A percentile compares a stretch with the other conserved stretches of the same genome.
Evolutionary conservation across 1,139 yeast genomes (phyloP).

Genomic region (Yamadazyma buinensis): DNA sequence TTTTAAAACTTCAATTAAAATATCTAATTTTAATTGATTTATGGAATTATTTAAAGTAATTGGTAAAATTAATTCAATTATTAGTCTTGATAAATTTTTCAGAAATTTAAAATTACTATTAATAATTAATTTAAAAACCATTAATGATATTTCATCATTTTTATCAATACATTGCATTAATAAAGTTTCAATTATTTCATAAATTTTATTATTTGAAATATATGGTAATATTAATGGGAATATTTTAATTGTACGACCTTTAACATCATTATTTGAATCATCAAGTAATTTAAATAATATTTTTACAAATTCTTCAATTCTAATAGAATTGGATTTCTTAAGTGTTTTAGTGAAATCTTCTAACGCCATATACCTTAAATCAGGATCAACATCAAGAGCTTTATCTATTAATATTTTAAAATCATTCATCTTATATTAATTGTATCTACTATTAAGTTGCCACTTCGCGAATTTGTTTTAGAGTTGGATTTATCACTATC

Average conservation of each 20-base stretch:
- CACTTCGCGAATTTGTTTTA: conserved; percentile 3
- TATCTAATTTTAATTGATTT: conserved; percentile 60
- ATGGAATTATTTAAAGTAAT: conserved; percentile 12
- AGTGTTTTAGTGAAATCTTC: conserved; percentile 62
- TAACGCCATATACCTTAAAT: conserved; percentile 81
- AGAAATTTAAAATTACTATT: conserved; percentile 24
- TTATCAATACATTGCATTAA: conserved; percentile 19
- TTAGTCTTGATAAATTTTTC: conserved; percentile 18
- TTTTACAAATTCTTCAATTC: conserved; percentile 40
- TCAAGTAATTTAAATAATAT: conserved; percentile 51
- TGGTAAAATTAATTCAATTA: conserved; percentile 22
- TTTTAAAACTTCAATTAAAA: conserved; percentile 55
- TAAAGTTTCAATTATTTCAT: conserved; percentile 22
- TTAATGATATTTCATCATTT: conserved; percentile 14
- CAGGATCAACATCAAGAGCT: conserved; percentile 72
- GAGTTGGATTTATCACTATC: conserved; percentile 4
- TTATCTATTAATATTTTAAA: conserved; percentile 37
- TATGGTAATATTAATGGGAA: conserved; percentile 39
- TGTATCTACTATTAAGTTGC: conserved; percentile 5
- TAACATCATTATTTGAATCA: conserved; percentile 74
- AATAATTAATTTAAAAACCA: conserved; percentile 66
- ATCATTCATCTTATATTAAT: conserved; percentile 12
- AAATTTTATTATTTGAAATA: conserved; percentile 22
- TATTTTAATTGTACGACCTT: conserved; percentile 68
- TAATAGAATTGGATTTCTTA: conserved; percentile 20